Base-by-base conservation (phyloP, 306 rosid genomes). In the Bauhinia variegata region DNA sequence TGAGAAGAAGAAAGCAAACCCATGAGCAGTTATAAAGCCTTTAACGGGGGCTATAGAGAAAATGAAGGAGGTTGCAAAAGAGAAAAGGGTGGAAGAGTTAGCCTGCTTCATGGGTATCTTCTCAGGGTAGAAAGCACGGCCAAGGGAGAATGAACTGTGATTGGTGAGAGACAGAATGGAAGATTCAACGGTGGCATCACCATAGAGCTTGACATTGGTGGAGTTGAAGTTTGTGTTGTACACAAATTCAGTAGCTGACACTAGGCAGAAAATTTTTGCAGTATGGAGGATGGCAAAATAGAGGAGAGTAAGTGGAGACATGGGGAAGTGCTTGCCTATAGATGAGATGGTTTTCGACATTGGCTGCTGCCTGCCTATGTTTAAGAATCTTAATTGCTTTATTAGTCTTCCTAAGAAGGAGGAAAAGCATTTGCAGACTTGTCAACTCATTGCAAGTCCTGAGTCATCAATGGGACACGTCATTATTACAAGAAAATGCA, bases 11-110 rank as follows among this genome's bases (percentile, higher is more conserved):
- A 84, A 80, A 68, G 63, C 81, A 34, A 87, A 75, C 32, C 87
- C 89, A 55, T 82, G 79, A 30, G 84, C 85, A 32, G 82, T 62
- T 16, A 76, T 58, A 28, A 39, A 47, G 75, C 73, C 12, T 55
- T 74, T 14, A 8, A 68, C 13, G 3, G 79, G 60, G 7, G 80
- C 64, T 32, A 83, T 46, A 2, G 85, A 79, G 82, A 83, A 86
- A 59, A 81, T 79, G 72, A 81, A 86, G 69, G 85, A 84, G 69
- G 92, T 79, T 30, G 82, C 79, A 69, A 87, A 87, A 10, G 87
- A 67, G 59, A 80, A 72, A 28, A 62, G 47, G 17, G 72, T 11
- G 49, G 83, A 75, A 37, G 83, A 68, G 66, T 79, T 68, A 39
- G 78, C 9, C 42, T 36, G 30, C 44, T 75, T 82, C 28, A 80